A percentile compares a stretch with the other conserved stretches of the same genome.
These are phyloP conservation scores for Borealophlyctis nickersoniae DNA, from an alignment of 192 early-diverging fungal species.

Conservation along the genomic window DNA sequence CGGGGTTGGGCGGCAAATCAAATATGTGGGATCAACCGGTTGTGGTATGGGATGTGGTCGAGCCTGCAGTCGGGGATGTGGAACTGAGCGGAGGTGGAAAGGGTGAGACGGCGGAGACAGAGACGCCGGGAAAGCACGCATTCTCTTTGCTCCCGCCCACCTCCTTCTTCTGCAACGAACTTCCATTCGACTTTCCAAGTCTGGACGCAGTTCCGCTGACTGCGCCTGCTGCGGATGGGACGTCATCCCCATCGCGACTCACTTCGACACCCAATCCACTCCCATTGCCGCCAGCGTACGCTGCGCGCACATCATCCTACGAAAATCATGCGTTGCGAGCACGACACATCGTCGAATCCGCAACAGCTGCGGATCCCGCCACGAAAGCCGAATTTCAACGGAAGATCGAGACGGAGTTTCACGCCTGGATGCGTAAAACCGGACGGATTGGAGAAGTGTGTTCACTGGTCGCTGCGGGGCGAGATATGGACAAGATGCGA, in stretches of 20 bases:
- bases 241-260: too few species aligned
- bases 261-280: not conserved
- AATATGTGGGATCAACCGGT: not conserved
- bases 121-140: not conserved
- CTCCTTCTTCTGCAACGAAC: not conserved
- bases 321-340: not conserved
- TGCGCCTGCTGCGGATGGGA: too few species aligned
- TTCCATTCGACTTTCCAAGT: not conserved
- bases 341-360: not conserved
- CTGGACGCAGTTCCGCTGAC: not conserved
- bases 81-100: too few species aligned
- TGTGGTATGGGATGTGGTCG: too few species aligned
- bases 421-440: not conserved
- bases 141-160: not conserved
- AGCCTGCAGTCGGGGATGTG: too few species aligned
- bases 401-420: not conserved
- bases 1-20: not conserved
- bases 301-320: not conserved
- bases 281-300: not conserved
- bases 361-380: not conserved
- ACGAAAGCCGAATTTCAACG: not conserved
- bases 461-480: not conserved
- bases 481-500: not conserved
- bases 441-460: not conserved
- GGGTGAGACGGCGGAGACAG: not conserved